Conservation (phyloP, 129 eudicot genomes). For the Arctium lappa region DNA sequence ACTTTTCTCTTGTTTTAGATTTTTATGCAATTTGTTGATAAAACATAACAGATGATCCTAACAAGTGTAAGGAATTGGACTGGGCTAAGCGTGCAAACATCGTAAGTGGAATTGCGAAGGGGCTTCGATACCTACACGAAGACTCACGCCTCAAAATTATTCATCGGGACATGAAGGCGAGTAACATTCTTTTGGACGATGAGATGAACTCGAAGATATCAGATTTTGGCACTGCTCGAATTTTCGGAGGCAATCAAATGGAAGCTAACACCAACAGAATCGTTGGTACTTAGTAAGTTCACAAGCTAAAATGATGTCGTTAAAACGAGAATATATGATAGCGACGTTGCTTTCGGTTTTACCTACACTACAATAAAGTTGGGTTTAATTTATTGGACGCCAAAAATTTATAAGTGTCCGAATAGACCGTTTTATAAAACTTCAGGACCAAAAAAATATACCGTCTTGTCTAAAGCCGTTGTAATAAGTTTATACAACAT, state of each 20-base stretch:
- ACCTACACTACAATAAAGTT: no score
- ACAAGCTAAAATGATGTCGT: no score
- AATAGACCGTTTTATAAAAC: no score
- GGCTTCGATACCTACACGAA: constrained; percentile 54
- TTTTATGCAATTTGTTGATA: no score
- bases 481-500: no score
- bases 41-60: constrained; percentile 37
- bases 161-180: constrained; percentile 42
- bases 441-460: no score
- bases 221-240: constrained; percentile 56
- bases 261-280: constrained; percentile 38
- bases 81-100: constrained; percentile 49
- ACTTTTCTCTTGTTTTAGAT: no score
- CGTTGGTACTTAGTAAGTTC: constrained; percentile 49
- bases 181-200: constrained; percentile 38
- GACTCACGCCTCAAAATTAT: constrained; percentile 46
- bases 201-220: constrained; percentile 52
- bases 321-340: no score
- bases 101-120: constrained; percentile 49
- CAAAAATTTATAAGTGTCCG: no score
- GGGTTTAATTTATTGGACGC: no score
- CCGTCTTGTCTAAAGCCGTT: no score
- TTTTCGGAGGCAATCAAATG: constrained; percentile 32
- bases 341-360: no score
- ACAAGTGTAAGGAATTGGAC: constrained; percentile 27